Evolutionary conservation across 2,329 filamentous ascomycete genomes (phyloP).

Genomic region (Ophiocordyceps robertsii): DNA sequence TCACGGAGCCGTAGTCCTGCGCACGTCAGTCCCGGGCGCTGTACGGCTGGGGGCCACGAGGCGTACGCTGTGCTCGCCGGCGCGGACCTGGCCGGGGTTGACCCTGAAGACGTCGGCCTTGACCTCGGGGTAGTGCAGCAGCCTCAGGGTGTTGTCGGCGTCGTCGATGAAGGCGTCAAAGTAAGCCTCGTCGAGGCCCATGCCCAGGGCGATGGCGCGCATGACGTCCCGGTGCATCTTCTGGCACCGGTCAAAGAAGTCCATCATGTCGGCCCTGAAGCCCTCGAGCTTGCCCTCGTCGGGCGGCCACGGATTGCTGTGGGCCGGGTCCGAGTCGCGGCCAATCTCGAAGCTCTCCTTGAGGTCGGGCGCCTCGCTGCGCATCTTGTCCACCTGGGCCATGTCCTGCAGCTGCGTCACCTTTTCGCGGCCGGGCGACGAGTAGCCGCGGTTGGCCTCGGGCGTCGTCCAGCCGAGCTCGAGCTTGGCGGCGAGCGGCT

Average conservation of each 20-base stretch:
- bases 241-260: conserved; percentile 66
- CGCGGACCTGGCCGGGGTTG: conserved; percentile 57
- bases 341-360: conserved; percentile 57
- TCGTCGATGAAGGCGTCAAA: conserved; percentile 64
- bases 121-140: conserved; percentile 67
- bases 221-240: conserved; percentile 64
- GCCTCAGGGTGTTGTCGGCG: conserved; percentile 56
- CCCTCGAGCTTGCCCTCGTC: conserved; percentile 28
- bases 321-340: conserved; percentile 40
- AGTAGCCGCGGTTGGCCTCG: conserved; percentile 62
- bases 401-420: conserved; percentile 42
- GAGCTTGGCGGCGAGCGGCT: conserved; percentile 49
- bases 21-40: not conserved
- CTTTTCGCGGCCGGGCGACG: conserved; percentile 57
- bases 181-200: conserved; percentile 56
- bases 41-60: too few relatives aligned
- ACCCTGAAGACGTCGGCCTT: conserved; percentile 49
- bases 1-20: conserved; percentile 46
- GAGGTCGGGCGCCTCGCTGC: conserved; percentile 45
- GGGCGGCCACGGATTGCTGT: conserved; percentile 66
- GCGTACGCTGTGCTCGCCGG: conserved; percentile 57
- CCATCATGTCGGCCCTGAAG: conserved; percentile 61
- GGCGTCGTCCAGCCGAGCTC: conserved; percentile 57
- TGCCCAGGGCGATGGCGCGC: conserved; percentile 71
- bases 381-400: conserved; percentile 42